Conservation (phyloP, 1,139 yeast species). For the Blastobotrys arbuscula region DNA sequence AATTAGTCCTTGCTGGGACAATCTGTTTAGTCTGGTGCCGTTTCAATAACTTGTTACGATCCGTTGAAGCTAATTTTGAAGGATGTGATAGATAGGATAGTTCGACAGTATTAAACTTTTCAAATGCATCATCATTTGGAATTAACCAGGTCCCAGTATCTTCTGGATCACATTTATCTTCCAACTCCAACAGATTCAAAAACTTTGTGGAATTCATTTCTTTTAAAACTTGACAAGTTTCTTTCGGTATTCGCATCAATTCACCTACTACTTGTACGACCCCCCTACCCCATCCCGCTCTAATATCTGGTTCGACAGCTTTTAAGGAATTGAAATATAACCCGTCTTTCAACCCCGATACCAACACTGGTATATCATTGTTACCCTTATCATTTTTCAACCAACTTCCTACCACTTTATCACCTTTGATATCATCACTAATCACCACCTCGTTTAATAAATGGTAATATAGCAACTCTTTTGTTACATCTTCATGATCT, state of each 20-base stretch:
- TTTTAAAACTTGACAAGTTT: conserved; percentile 41
- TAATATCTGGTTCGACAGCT: conserved; percentile 58
- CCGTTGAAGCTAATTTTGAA: conserved; percentile 31
- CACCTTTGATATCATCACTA: conserved; percentile 14
- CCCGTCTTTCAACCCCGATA: background rate
- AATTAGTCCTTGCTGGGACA: background rate
- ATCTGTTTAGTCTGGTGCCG: conserved; percentile 30
- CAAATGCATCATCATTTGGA: conserved; percentile 42
- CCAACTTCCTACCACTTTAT: conserved; percentile 3
- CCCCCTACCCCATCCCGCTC: conserved; percentile 65
- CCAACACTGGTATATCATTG: conserved; percentile 5
- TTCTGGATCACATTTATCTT: conserved; percentile 21
- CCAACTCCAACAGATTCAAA: conserved; percentile 23
- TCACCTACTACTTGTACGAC: conserved; percentile 67
- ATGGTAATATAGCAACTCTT: conserved; percentile 34
- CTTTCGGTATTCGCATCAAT: conserved; percentile 42
- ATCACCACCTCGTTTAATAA: conserved; percentile 30
- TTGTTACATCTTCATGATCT: conserved; percentile 25
- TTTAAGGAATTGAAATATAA: conserved; percentile 5
- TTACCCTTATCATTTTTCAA: background rate
- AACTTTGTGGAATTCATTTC: conserved; percentile 20
- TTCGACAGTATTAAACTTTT: conserved; percentile 41
- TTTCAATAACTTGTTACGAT: conserved; percentile 33
- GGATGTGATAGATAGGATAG: conserved; percentile 37
- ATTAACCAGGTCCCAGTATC: conserved; percentile 36